Evolutionary conservation across 805 yeast species (phyloP).

Genomic region (Candida koratica): DNA sequence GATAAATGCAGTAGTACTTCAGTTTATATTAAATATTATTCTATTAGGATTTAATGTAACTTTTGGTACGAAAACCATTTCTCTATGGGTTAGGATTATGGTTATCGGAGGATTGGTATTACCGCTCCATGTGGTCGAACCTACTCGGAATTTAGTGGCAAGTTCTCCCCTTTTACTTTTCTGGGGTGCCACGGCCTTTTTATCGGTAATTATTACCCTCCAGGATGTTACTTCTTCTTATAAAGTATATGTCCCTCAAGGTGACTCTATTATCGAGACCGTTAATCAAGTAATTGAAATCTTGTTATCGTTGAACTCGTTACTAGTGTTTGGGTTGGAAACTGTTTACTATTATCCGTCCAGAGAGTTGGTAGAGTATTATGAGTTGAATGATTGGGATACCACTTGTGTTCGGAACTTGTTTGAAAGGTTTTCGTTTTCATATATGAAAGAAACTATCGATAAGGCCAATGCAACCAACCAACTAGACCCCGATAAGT

Average conservation of each 20-base stretch:
- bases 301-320: constrained; percentile 15
- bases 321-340: constrained; percentile 18
- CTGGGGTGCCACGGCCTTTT: constrained; percentile 26
- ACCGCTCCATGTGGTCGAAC: constrained; percentile 45
- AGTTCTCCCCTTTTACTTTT: constrained; percentile 36
- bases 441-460: constrained; percentile 9
- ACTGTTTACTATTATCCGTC: constrained; percentile 19
- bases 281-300: constrained; percentile 15
- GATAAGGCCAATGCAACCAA: constrained; percentile 9
- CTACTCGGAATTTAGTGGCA: constrained; percentile 34
- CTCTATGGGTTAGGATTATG: constrained; percentile 8
- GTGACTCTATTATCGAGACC: constrained; percentile 3
- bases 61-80: constrained; percentile 4
- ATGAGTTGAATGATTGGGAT: constrained; percentile 26
- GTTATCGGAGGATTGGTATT: constrained; percentile 21
- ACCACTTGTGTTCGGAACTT: constrained; percentile 20
- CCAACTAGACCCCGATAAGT: constrained; percentile 41
- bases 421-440: constrained; percentile 11
- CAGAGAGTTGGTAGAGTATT: constrained; percentile 18
- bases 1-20: constrained; percentile 17
- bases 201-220: constrained; percentile 14
- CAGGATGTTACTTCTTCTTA: constrained; percentile 20
- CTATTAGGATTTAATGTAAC: constrained; percentile 11
- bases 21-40: constrained; percentile 10
- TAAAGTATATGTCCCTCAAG: constrained; percentile 16